These are phyloP conservation scores for Leptodontidium sp. DNA, from an alignment of 2,329 filamentous ascomycete genomes.

Conservation along the genomic window DNA sequence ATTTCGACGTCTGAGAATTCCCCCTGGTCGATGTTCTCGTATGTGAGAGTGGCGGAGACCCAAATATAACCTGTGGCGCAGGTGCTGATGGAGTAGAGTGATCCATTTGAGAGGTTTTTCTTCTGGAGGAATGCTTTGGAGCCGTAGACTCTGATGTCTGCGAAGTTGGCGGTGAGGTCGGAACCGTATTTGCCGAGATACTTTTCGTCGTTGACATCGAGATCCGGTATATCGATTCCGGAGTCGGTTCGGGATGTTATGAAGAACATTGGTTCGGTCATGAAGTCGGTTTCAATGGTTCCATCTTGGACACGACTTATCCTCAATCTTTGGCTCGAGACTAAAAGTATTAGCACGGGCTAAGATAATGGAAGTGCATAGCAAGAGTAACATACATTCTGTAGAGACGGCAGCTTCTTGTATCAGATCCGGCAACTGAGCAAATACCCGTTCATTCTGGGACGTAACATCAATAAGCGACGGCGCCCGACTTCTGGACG, in stretches of 20 bases:
- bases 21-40: constrained; percentile 6
- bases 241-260: constrained; percentile 40
- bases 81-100: constrained; percentile 40
- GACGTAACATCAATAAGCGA: constrained; percentile 42
- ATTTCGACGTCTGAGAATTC: constrained; percentile 37
- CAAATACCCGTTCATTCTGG: constrained; percentile 38
- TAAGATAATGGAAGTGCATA: not conserved
- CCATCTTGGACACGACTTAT: constrained; percentile 38
- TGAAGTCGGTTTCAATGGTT: constrained; percentile 31
- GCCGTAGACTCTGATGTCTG: constrained; percentile 40
- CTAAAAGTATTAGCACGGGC: constrained; percentile 27
- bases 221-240: constrained; percentile 40
- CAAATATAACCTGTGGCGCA: constrained; percentile 45
- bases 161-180: constrained; percentile 43
- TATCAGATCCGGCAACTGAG: constrained; percentile 42
- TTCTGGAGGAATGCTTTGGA: constrained; percentile 42
- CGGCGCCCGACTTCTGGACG: constrained; percentile 41
- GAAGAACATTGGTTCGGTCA: constrained; percentile 40
- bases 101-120: constrained; percentile 35
- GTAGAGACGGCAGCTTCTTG: constrained; percentile 43
- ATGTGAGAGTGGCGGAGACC: constrained; percentile 32
- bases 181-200: constrained; percentile 41
- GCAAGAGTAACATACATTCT: constrained; percentile 34
- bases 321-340: constrained; percentile 38
- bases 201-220: constrained; percentile 40